Evolutionary conservation across 768 basidiomycete genomes (phyloP), one percentile per base, ranked within the genome.

Genomic region (Phylloporus rhodoxanthus): DNA sequence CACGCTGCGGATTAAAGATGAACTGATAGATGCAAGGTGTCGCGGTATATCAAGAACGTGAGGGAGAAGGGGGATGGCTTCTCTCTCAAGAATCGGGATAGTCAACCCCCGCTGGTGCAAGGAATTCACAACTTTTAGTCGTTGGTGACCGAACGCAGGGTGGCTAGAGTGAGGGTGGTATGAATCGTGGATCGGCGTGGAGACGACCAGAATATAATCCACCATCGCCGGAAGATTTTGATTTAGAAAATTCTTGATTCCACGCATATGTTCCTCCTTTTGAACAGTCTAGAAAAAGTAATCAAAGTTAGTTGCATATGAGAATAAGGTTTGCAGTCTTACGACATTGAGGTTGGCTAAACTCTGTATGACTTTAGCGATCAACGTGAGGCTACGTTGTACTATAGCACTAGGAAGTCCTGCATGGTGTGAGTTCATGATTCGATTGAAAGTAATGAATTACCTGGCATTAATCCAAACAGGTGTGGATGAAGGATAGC

Each of bases 311-410:
- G 55, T 29, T 21, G 33, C 11, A 30, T 39, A 25, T 23, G 39
- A 42, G 28, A 45, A 25, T 7, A 26, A 47, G 8, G 19, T 26
- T 40, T 25, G 30, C 20, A 20, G 14, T 69, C 83, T 57, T 63
- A 85, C 87, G 8, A 78, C 66, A 55, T 88, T 91, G 47, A 93
- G 70, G 65, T 94, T 94, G 5, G 91, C 91, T 34, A 93, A 71
- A 56, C 86, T 92, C 67, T 91, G 89, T 17, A 94, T 77, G n/a
- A 86, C 87, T 67, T 91, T 92, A 7, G 90, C 91, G 46, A 94
- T 82, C 56, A 90, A 64, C 0, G 86, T 93, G 43, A 94, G 74
- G 63, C 84, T 91, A 30, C 91, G 81, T 60, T 88, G 84, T 9
- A 91, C 80, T 8, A 80, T 70, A 17, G 72, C 62, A 47, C 75